phyloP scores from a whole-genome alignment of 1,284 basidiomycete species.

The Vanrija sp. region DNA sequence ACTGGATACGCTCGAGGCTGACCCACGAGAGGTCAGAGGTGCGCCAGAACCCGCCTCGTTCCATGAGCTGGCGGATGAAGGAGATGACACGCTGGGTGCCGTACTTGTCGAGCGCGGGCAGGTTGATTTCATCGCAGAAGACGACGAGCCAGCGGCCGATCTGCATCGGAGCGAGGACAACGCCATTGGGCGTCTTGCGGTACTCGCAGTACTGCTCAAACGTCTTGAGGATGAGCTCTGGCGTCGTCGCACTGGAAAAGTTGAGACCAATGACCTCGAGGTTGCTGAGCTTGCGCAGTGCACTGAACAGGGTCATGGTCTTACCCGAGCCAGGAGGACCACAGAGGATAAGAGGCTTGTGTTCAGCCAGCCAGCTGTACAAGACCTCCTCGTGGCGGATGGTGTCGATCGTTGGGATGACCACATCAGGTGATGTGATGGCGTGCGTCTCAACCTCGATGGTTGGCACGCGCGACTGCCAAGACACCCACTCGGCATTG shows the following conservation, averaged over 20 bases:
- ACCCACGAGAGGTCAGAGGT: constrained; percentile 96
- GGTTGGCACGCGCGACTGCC: constrained; percentile 86
- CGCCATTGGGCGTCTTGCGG: constrained; percentile 94
- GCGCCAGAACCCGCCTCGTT: constrained; percentile 92
- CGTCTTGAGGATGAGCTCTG: constrained; percentile 95
- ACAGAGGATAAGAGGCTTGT: constrained; percentile 97
- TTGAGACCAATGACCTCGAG: constrained; percentile 99
- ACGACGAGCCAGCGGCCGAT: constrained; percentile 98
- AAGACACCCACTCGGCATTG: constrained; percentile 82
- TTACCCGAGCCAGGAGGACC: constrained; percentile 99
- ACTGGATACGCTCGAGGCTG: constrained; percentile 94
- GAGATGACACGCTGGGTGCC: constrained; percentile 98
- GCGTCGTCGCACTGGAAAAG: constrained; percentile 98
- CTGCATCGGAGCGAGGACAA: constrained; percentile 86
- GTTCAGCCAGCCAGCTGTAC: constrained; percentile 97
- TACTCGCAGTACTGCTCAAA: constrained; percentile 99
- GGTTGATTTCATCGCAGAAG: constrained; percentile 99
- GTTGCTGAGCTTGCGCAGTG: constrained; percentile 92
- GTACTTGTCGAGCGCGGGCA: constrained; percentile 96
- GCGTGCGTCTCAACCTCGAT: constrained; percentile 97
- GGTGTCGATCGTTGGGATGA: constrained; percentile 98
- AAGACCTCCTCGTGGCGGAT: constrained; percentile 97
- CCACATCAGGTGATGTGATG: constrained; percentile 91
- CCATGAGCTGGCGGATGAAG: constrained; percentile 95
- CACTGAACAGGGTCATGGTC: constrained; percentile 99